These are phyloP conservation scores for Choiromyces venosus DNA, from an alignment of 495 filamentous ascomycete species.

Conservation along the genomic window DNA sequence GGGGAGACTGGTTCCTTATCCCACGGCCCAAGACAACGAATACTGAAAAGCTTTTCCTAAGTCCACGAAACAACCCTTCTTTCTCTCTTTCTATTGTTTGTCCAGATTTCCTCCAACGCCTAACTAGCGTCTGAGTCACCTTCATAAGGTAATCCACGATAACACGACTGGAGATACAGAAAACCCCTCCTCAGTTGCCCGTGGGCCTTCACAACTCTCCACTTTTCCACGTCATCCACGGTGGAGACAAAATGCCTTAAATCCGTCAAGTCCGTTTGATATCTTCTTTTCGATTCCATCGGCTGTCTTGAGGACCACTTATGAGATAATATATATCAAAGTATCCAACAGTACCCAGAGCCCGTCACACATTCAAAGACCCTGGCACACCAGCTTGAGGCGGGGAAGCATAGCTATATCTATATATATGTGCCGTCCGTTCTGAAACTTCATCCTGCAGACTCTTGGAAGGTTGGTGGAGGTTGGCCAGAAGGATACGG, in stretches of 20 bases:
- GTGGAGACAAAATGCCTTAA: neutral
- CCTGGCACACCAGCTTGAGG: neutral
- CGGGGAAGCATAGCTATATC: neutral
- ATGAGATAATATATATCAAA: neutral
- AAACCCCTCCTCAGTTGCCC: neutral
- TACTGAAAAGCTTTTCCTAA: neutral
- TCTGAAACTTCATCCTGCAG: conserved; percentile 1
- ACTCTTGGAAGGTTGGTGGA: neutral
- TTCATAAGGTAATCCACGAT: neutral
- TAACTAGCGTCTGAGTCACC: neutral
- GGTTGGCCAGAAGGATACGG: neutral
- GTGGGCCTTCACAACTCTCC: neutral
- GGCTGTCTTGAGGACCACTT: neutral
- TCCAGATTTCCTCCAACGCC: neutral
- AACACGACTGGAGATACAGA: neutral
- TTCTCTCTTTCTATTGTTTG: neutral
- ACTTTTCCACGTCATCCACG: neutral
- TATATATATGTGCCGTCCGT: neutral
- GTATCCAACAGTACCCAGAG: neutral
- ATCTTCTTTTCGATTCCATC: neutral
- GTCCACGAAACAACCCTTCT: neutral
- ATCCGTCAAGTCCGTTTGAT: neutral
- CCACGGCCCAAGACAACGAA: neutral
- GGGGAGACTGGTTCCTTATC: neutral
- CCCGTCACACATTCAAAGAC: neutral